A percentile compares a stretch with the other conserved stretches of the same genome.
Conservation (phyloP, 139 green algal species). For the Klebsormidium nitens region DNA sequence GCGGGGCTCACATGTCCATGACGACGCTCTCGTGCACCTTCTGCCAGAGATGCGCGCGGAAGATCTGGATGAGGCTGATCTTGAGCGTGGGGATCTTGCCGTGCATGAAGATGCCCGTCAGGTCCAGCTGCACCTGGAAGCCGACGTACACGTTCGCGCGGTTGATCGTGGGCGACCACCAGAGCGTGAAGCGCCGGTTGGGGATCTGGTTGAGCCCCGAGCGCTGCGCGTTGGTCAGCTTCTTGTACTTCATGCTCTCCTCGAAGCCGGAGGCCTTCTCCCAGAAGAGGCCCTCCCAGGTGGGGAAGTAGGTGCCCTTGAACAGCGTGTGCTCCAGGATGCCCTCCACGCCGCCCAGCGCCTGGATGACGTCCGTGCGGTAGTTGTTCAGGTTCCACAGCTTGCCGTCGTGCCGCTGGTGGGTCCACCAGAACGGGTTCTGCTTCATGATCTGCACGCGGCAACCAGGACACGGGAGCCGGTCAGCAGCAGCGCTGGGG, state of each 20-base stretch:
- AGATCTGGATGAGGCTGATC: slow-evolving; percentile 99
- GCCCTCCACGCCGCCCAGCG: slow-evolving; percentile 96
- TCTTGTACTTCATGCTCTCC: slow-evolving; percentile 99
- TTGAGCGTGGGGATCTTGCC: slow-evolving; percentile 99
- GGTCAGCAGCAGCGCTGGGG: not conserved
- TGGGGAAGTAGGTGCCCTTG: slow-evolving; percentile 96
- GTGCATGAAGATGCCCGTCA: slow-evolving; percentile 99
- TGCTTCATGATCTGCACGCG: too few relatives aligned
- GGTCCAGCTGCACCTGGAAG: slow-evolving; percentile 98
- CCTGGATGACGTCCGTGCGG: slow-evolving; percentile 94
- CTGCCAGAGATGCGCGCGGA: slow-evolving; percentile 98
- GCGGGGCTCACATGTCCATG: slow-evolving; percentile 72
- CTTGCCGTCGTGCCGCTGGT: slow-evolving; percentile 98
- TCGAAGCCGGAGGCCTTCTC: slow-evolving; percentile 88
- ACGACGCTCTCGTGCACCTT: slow-evolving; percentile 99
- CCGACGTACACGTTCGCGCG: slow-evolving; percentile 99
- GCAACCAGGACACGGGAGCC: not conserved
- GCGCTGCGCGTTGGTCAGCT: slow-evolving; percentile 98
- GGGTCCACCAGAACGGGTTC: slow-evolving; percentile 99
- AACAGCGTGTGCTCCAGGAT: slow-evolving; percentile 99
- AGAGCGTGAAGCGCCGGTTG: slow-evolving; percentile 99
- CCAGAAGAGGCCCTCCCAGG: slow-evolving; percentile 99
- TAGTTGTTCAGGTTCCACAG: slow-evolving; percentile 99
- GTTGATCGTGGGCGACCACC: slow-evolving; percentile 99
- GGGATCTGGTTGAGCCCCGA: slow-evolving; percentile 98